These are phyloP conservation scores for Fusarium pseudograminearum DNA, from an alignment of 2,329 filamentous ascomycete genomes.

Conservation along the genomic window DNA sequence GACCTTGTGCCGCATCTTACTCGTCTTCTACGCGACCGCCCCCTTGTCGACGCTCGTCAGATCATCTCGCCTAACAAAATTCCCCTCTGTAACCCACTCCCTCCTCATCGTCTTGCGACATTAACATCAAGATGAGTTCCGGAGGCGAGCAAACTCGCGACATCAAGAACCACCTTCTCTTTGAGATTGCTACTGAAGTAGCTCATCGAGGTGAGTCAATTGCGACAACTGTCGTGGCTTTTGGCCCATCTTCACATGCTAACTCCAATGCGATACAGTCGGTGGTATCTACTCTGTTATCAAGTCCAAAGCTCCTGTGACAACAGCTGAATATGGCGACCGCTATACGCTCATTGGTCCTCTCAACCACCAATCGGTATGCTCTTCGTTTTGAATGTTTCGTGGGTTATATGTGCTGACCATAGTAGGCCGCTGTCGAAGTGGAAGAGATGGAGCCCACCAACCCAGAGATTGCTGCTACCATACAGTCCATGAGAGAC, in stretches of 20 bases:
- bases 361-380: constrained; percentile 88
- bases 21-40: constrained; percentile 24
- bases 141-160: constrained; percentile 69
- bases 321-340: constrained; percentile 98
- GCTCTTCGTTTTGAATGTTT: constrained; percentile 48
- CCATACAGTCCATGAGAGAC: constrained; percentile 92
- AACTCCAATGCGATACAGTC: constrained; percentile 65
- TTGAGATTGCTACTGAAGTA: constrained; percentile 96
- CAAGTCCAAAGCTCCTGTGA: constrained; percentile 98
- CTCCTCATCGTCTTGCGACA: constrained; percentile 16
- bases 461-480: constrained; percentile 80
- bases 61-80: constrained; percentile 33
- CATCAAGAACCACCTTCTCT: constrained; percentile 94
- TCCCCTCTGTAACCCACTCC: constrained; percentile 21
- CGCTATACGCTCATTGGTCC: constrained; percentile 96
- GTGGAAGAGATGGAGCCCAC: constrained; percentile 92
- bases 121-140: constrained; percentile 57
- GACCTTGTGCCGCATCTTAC: constrained; percentile 14
- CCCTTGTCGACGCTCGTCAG: constrained; percentile 34
- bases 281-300: constrained; percentile 99
- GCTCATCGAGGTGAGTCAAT: constrained; percentile 84
- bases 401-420: constrained; percentile 13
- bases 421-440: constrained; percentile 86
- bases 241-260: constrained; percentile 26
- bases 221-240: constrained; percentile 19